A percentile compares a stretch with the other conserved stretches of the same genome.
phyloP scores from a whole-genome alignment of 805 yeast species.

The Ogataea populi-albae region DNA sequence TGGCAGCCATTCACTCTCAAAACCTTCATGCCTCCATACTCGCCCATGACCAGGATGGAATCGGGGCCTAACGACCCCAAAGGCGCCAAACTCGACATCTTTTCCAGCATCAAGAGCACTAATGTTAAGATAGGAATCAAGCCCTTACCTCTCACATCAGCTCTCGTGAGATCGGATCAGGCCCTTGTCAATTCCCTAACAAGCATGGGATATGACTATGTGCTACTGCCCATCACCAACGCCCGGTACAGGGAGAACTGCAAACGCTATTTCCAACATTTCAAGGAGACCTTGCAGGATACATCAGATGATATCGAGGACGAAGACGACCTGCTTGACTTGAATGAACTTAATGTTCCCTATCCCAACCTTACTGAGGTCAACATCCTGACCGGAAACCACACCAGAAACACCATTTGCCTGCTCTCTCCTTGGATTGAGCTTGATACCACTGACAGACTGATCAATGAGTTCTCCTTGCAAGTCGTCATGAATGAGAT shows the following conservation, averaged over 20 bases:
- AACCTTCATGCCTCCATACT: too few species aligned
- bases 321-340: slow-evolving; percentile 5
- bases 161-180: slow-evolving; percentile 30
- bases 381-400: slow-evolving; percentile 40
- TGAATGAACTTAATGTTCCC: slow-evolving; percentile 35
- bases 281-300: slow-evolving; percentile 18
- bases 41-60: too few species aligned
- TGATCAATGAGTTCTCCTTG: slow-evolving; percentile 49
- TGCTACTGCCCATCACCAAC: slow-evolving; percentile 56
- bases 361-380: slow-evolving; percentile 42
- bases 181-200: slow-evolving; percentile 26
- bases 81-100: too few species aligned
- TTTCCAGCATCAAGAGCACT: slow-evolving; percentile 4
- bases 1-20: slow-evolving; percentile 1
- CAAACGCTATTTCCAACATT: slow-evolving; percentile 35
- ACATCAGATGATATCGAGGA: slow-evolving; percentile 8
- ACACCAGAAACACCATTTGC: slow-evolving; percentile 47
- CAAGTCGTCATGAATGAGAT: slow-evolving; percentile 61
- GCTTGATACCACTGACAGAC: slow-evolving; percentile 49
- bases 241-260: slow-evolving; percentile 45
- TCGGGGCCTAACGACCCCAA: too few species aligned
- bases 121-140: slow-evolving; percentile 41
- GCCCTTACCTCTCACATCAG: slow-evolving; percentile 36
- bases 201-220: slow-evolving; percentile 46
- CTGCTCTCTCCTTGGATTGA: slow-evolving; percentile 69